Evolutionary conservation across 805 yeast genomes (phyloP), one percentile per base, ranked within the genome.

Genomic region (Grigorovia transvaalensis): DNA sequence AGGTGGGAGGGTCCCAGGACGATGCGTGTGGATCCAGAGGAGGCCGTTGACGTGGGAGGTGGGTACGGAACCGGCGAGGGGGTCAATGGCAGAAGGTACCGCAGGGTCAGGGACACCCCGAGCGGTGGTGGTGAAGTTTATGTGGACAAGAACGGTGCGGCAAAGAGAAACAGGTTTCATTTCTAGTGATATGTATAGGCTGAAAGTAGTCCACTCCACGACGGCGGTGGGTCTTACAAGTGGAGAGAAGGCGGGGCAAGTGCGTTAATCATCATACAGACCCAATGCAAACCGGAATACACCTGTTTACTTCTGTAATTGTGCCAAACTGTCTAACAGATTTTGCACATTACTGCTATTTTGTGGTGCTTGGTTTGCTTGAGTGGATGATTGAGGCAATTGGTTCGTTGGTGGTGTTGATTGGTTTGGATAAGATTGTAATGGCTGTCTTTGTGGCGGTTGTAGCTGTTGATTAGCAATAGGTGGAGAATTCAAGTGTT

Each of bases 281-380:
- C 45, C 17, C 15, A 35, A 29, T 40, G 27, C 38, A 33, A 33
- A 33, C 15, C 9, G 4, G 9, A 33, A 12, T 11, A 35, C 9
- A 19, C 20, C 13, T 9, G 35, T 1, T 56, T 54, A 61, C 53
- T 62, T 67, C 51, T 69, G 71, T 44, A 71, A 58, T 55, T 69
- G 67, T 17, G 71, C 70, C 50, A 71, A 57, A 48, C 72, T 65
- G 46, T 71, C 73, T 55, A 71, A 56, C 46, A 71, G 58, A 51
- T 69, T 64, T 59, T 70, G 70, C 29, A 70, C 74, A 50, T 65
- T 67, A 51, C 59, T 64, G 42, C 65, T 62, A 13, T 55, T 59
- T 44, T 54, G 56, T 45, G 48, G 57, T 9, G 47, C 52, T 45
- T 50, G 56, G 44, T 50, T 57, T 9, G 47, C 51, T 45, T 50